Evolutionary conservation across 2,329 filamentous ascomycete species (phyloP).

Genomic region (Fusarium subtropicale): DNA sequence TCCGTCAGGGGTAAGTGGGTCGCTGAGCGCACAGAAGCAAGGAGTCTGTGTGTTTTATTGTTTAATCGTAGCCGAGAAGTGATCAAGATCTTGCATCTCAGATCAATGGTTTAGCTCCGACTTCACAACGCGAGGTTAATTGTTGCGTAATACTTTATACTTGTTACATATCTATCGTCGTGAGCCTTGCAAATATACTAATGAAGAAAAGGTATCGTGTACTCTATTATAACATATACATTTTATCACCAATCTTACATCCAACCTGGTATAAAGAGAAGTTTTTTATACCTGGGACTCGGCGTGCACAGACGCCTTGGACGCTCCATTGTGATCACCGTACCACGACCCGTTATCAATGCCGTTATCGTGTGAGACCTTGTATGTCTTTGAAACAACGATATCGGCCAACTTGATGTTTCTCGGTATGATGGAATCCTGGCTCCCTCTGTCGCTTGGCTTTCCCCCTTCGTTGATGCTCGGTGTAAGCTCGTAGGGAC

Average conservation of each 20-base stretch:
- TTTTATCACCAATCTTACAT: not conserved
- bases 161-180: no score
- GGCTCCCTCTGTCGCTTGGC: constrained; percentile 10
- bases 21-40: no score
- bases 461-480: constrained; percentile 12
- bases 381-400: constrained; percentile 27
- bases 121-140: no score
- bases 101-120: no score
- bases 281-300: constrained; percentile 4
- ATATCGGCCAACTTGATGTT: constrained; percentile 9
- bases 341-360: constrained; percentile 13
- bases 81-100: no score
- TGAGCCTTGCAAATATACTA: no score
- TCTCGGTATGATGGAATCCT: constrained; percentile 32
- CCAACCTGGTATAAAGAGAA: not conserved
- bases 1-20: no score
- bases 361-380: constrained; percentile 16
- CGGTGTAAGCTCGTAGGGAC: constrained; percentile 29
- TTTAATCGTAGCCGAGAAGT: no score
- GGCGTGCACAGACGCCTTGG: constrained; percentile 21
- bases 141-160: no score
- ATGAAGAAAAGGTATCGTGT: not conserved
- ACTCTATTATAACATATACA: not conserved
- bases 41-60: no score
- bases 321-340: constrained; percentile 5